Base-by-base conservation (phyloP, 2,329 filamentous ascomycete genomes). In the Xylariomycetidae sp. region DNA sequence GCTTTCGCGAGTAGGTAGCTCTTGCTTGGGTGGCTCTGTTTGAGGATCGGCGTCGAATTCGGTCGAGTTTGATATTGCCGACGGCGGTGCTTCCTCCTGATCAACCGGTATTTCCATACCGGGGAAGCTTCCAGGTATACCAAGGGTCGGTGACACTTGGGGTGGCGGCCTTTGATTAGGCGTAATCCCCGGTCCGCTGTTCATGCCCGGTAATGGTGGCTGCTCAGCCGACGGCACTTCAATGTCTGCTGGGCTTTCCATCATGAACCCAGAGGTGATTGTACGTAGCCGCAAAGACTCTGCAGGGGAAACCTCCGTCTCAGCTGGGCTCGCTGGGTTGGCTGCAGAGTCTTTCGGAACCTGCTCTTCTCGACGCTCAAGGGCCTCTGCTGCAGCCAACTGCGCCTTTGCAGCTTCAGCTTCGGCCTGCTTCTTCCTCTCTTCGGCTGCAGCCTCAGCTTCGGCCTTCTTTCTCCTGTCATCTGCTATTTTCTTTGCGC, bases 11-110 rank as follows among this genome's bases (percentile, higher is more conserved):
- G 40, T 19, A 28, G 43, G 37, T 13, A 52, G 43, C 16, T 60
- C 53, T 26, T 59, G 61, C 12, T 63, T 47, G 1, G 68, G 61
- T 1, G 70, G 60, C 28, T 78, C 73, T 2, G 70, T 74, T 52
- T 87, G 82, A 15, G 78, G 70, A 46, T 87, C 82, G n/a, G 68
- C 70, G 44, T 88, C 84, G 45, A 87, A 84, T 47, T 85, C 79
- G 0, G 82, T 86, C 6, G 70, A 70, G 25, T 69, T 62, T 5
- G 82, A 83, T 10, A 76, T 52, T 3, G 79, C 73, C 12, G 80
- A 82, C 19, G 57, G 58, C 2, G 76, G 77, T 19, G 63, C 59
- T 26, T 73, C 64, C 19, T 76, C 68, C 10, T 57, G 50, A 14
- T 61, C 59, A 8, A 55, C 42, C 2, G 56, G 50, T 28, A 61